Base-by-base conservation (phyloP, 2,329 filamentous ascomycete species). In the Penicillium sp. region DNA sequence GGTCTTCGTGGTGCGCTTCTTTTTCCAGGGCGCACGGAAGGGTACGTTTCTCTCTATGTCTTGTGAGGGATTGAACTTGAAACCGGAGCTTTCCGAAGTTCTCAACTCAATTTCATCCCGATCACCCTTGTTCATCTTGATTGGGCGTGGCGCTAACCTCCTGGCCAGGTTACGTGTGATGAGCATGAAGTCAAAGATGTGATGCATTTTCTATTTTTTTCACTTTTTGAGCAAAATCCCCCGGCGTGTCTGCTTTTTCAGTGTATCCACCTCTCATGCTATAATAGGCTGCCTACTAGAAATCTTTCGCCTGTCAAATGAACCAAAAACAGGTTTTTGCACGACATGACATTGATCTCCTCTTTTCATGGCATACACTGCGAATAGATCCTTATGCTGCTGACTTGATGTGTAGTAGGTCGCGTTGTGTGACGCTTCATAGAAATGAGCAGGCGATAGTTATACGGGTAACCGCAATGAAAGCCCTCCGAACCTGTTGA, bases 1-100 rank as follows among this genome's bases (percentile, higher is more conserved):
- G 82, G 95, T 99, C 54, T 97, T 98, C 78, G 89, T 99, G 70
- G 95, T 99, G 71, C 84, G 92, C 68, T 98, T 98, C 88, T 99
- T 99, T 83, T 99, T 99, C 87, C 94, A 97, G 84, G 93, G 87
- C 40, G 86, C 86, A n/a, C 78, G 87, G 73, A 89, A 89, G 82
- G 87, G 87, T 82, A 74, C 68, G 77, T 75, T 62, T 49, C 42
- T 53, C 35, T 42, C 55, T 46, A 26, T 51, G 2, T 51, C 3
- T 8, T 48, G 16, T 4, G 38, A 2, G 19, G 14, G 2, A 11
- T 7, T 14, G 35, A 8, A 4, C 11, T 37, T 14, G 11, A 4
- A 13, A 14, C 13, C 35, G 3, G 5, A 13, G 13, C 13, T 37
- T 37, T 13, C 6, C 5, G 35, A 37, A 14, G 35, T 14, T 14